These are phyloP conservation scores for Mycena alexandri DNA, from an alignment of 768 basidiomycete species.

Conservation along the genomic window DNA sequence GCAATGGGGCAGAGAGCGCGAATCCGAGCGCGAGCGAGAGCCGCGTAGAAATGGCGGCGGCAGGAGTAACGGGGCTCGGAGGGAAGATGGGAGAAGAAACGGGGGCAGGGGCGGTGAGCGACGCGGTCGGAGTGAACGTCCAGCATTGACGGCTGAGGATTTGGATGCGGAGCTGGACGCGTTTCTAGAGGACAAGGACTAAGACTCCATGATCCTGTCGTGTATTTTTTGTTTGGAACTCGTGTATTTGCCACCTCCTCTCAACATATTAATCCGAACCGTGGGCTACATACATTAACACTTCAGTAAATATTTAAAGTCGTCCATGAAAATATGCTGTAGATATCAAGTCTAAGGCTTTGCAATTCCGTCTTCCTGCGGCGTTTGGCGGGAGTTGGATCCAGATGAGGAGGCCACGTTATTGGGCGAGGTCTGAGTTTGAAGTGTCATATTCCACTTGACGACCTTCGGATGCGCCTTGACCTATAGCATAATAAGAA, in stretches of 20 bases:
- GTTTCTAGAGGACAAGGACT: conserved; percentile 69
- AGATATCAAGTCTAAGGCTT: neutral
- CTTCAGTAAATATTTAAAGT: neutral
- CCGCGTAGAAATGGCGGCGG: conserved; percentile 29
- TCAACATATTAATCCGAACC: neutral
- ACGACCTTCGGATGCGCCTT: conserved; percentile 67
- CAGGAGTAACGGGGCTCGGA: conserved; percentile 29
- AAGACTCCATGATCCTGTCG: neutral
- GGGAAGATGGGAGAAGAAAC: conserved; percentile 42
- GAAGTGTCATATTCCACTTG: conserved; percentile 58
- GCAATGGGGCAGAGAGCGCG: conserved; percentile 27
- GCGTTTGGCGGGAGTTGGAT: neutral
- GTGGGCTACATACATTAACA: conserved; percentile 13
- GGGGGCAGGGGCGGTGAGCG: conserved; percentile 48
- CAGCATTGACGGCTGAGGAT: conserved; percentile 74
- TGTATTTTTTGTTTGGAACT: conserved; percentile 19
- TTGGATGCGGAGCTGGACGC: conserved; percentile 88
- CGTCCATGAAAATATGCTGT: neutral
- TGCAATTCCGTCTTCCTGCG: neutral
- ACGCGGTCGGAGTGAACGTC: conserved; percentile 53
- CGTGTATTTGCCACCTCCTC: conserved; percentile 26
- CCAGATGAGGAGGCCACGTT: conserved; percentile 7
- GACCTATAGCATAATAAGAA: conserved; percentile 50
- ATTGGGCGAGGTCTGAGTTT: conserved; percentile 1
- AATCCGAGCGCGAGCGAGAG: neutral